Evolutionary conservation across 2,329 filamentous ascomycete species (phyloP), one percentile per base, ranked within the genome.

Genomic region (Hypoxylon sp.): DNA sequence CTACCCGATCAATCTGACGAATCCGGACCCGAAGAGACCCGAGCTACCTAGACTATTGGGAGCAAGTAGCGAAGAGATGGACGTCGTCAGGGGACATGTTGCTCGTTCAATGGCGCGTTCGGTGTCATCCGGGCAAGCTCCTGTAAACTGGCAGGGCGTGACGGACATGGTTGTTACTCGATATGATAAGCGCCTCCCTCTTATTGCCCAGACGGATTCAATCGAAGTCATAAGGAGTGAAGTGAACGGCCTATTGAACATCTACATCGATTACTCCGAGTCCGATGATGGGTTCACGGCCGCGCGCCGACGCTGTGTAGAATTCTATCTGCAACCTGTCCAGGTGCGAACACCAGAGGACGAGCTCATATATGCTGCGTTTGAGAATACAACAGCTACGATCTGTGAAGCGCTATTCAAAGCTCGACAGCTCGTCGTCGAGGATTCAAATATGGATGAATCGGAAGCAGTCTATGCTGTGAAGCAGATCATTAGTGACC

Each of bases 131-230:
- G 26, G 73, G 29, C 74, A 69, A 53, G 72, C 68, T 24, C 68
- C 73, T 17, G 75, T 87, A 26, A 81, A 92, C 72, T 94, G 92
- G 92, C 92, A 94, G 75, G 84, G 80, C 0, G 81, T 91, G 0
- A 83, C 85, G 0, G 92, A 94, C 72, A 84, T 91, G 82, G 81
- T 94, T 3, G 82, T 92, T 3, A 77, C 82, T 3, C 85, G 91
- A 1, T 93, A 91, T 72, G 84, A 85, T 3, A 80, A 85, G 33
- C 82, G 88, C 24, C 78, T 94, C 29, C 71, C 72, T 2, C 74
- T 81, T 4, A 79, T 87, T 72, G 76, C 75, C 0, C 73, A 78
- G 29, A 71, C 65, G 2, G 71, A 75, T 1, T 72, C 78, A 0
- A 70, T 78, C 2, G 64, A 71, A 6, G 19, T 74, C 1, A 79